phyloP scores from a whole-genome alignment of 2,329 filamentous ascomycete genomes.

The Davidsoniella eucalypti region DNA sequence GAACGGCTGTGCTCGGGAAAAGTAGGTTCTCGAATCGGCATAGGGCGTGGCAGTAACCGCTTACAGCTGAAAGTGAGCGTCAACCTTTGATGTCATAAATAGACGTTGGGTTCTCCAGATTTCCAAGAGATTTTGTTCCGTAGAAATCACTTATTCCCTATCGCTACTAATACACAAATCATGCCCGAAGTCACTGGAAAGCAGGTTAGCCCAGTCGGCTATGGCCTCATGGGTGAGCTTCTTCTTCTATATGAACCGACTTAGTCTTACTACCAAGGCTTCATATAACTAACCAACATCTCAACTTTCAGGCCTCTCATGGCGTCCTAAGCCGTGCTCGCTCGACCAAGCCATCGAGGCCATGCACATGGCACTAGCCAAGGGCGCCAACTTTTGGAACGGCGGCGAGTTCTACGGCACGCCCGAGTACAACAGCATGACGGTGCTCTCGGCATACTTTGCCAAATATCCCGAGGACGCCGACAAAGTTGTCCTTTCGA shows the following conservation, averaged over 20 bases:
- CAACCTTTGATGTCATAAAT: no score
- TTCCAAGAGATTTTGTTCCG: no score
- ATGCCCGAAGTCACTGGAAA: constrained; percentile 25
- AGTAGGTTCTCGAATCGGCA: no score
- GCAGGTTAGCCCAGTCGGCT: constrained; percentile 33
- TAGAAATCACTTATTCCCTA: neutral
- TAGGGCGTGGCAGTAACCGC: no score
- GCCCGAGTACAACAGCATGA: constrained; percentile 39
- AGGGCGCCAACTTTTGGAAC: constrained; percentile 39
- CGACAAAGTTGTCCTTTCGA: constrained; percentile 40
- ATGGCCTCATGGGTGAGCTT: constrained; percentile 35
- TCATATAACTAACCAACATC: neutral
- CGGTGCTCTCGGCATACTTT: constrained; percentile 46
- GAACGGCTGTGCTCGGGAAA: no score
- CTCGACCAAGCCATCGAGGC: constrained; percentile 35
- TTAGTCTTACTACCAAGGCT: neutral
- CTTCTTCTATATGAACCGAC: neutral
- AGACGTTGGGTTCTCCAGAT: no score
- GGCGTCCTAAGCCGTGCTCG: constrained; percentile 24
- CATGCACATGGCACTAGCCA: constrained; percentile 34
- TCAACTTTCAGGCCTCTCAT: constrained; percentile 25
- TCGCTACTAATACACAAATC: neutral
- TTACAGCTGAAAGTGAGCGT: no score
- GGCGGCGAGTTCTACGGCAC: constrained; percentile 49
- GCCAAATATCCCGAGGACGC: constrained; percentile 46